Base-by-base conservation (phyloP, 306 rosid genomes). In the Vigna mungo region DNA sequence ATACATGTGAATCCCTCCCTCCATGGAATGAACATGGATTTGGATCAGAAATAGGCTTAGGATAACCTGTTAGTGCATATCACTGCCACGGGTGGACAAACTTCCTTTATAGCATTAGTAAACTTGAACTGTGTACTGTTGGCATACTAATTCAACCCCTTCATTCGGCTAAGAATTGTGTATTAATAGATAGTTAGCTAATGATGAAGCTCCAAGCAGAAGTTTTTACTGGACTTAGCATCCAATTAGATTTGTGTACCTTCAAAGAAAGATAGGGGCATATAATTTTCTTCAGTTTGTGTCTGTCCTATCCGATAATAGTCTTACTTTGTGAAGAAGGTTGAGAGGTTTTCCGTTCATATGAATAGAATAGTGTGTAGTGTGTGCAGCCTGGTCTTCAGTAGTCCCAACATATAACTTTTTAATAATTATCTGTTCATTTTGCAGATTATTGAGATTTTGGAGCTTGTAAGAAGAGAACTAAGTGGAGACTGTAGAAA, bases 391-490 rank as follows among this genome's bases (percentile, higher is more conserved):
- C 18, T 41, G 59, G 48, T 72, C 63, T 30, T 52, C 44, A 0
- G 23, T 0, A 46, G 52, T 61, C 34, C 63, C 74, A 46, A 21
- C 17, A 23, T 47, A 20, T 72, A 47, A 56, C 3, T 49, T 52
- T 54, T 70, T 44, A 46, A 66, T 72, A 25, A 63, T 76, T 75
- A 58, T 53, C 60, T 71, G 48, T 79, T 59, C 6, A 54, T 73
- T 39, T 81, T 77, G 81, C 88, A 95, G 97, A 76, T 95, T 79
- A 87, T 73, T 58, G 97, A 89, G 73, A 84, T 83, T 82, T 84
- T 95, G 91, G 86, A 89, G 89, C 94, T 92, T 63, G 87, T 92
- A 68, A 92, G 86, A 87, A 84, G 90, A 85, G 90, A 90, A 83
- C 79, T 95, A 81, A 79, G 67, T 34, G 90, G 88, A 71, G 77